phyloP scores from a whole-genome alignment of 768 basidiomycete species.

The Lactarius sanguifluus region DNA sequence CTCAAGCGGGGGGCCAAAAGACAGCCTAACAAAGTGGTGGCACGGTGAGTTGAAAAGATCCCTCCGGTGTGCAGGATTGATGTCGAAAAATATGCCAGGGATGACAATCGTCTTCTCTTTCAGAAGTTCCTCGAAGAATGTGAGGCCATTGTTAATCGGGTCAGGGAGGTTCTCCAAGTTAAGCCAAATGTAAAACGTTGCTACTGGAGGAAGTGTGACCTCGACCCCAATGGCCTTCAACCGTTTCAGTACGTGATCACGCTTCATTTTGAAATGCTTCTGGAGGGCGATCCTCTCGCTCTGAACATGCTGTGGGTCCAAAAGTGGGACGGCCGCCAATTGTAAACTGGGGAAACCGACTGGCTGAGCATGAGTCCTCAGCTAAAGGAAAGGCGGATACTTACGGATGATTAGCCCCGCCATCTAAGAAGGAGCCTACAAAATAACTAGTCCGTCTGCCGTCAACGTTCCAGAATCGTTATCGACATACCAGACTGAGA shows the following conservation, averaged over 20 bases:
- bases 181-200: slow-evolving; percentile 96
- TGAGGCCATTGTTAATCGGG: slow-evolving; percentile 89
- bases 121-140: slow-evolving; percentile 92
- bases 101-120: slow-evolving; percentile 91
- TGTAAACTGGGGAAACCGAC: slow-evolving; percentile 58
- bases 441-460: not conserved
- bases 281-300: slow-evolving; percentile 84
- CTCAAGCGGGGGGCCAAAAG: slow-evolving; percentile 79
- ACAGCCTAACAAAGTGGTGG: slow-evolving; percentile 85
- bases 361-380: slow-evolving; percentile 3
- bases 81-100: slow-evolving; percentile 89
- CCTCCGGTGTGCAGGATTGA: slow-evolving; percentile 77
- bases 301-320: slow-evolving; percentile 67
- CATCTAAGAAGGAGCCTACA: slow-evolving; percentile 84
- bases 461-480: not conserved
- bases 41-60: slow-evolving; percentile 90
- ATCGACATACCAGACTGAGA: slow-evolving; percentile 71
- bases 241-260: slow-evolving; percentile 85
- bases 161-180: slow-evolving; percentile 75
- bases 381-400: slow-evolving; percentile 32
- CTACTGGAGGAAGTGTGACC: slow-evolving; percentile 70
- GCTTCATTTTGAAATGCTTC: slow-evolving; percentile 86
- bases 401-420: slow-evolving; percentile 91
- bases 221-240: slow-evolving; percentile 75
- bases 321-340: slow-evolving; percentile 80